Percentiles rank a stretch among this genome's conserved stretches.
Evolutionary conservation across 2,329 filamentous ascomycete species (phyloP).

Genomic region (Fusarium coffeatum): DNA sequence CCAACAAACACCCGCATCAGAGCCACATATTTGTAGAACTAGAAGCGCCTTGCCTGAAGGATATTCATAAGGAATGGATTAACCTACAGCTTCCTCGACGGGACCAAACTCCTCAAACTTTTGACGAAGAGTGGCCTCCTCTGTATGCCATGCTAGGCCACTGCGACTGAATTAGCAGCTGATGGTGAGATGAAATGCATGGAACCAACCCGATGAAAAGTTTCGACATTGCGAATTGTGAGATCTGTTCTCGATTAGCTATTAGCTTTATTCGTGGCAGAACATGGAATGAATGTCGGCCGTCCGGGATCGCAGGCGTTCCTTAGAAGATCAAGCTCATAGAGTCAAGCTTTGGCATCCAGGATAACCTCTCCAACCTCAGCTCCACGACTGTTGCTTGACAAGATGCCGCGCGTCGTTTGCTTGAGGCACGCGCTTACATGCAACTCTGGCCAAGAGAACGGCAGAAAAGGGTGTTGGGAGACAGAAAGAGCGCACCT

Average conservation of each 20-base stretch:
- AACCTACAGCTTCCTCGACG: constrained; percentile 94
- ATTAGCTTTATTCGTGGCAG: constrained; percentile 22
- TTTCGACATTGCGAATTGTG: constrained; percentile 77
- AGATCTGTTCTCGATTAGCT: constrained; percentile 24
- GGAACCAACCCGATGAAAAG: constrained; percentile 67
- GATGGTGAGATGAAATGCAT: not conserved
- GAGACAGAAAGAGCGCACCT: constrained; percentile 31
- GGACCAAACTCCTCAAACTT: constrained; percentile 94
- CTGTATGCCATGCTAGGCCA: constrained; percentile 98
- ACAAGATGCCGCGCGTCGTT: constrained; percentile 32
- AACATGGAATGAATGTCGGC: not conserved
- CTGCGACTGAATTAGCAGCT: constrained; percentile 59
- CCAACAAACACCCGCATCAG: constrained; percentile 32
- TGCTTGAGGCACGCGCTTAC: constrained; percentile 27
- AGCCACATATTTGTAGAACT: constrained; percentile 38
- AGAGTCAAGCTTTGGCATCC: not conserved
- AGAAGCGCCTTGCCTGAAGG: constrained; percentile 32
- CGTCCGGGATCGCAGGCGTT: not conserved
- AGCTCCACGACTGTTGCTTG: not conserved
- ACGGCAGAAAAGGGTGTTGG: not conserved
- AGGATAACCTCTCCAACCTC: not conserved
- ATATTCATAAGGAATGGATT: constrained; percentile 32
- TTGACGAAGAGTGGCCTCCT: constrained; percentile 84
- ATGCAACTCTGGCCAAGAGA: constrained; percentile 8
- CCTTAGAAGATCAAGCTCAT: not conserved